Conservation (phyloP, 1,139 yeast species). For the Kazachstania sp. region DNA sequence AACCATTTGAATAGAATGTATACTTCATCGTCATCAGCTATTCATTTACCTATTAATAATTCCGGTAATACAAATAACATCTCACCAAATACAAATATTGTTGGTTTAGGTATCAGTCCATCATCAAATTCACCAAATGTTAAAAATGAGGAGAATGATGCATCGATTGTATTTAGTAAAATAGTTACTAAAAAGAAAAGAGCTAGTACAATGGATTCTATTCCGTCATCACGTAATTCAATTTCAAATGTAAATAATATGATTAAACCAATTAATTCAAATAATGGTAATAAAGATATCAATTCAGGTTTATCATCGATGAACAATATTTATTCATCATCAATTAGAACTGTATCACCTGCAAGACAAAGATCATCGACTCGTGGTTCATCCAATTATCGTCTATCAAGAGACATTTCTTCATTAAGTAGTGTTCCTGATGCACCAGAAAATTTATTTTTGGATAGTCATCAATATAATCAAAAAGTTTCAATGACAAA, state of each 20-base stretch:
- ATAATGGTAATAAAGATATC: not conserved
- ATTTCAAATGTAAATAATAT: not conserved
- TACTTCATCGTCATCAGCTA: not conserved
- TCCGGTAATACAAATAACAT: not conserved
- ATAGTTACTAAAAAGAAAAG: slow-evolving; percentile 29
- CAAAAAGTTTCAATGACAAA: slow-evolving; percentile 1
- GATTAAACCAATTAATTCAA: not conserved
- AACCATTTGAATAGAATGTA: not conserved
- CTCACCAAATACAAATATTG: not conserved
- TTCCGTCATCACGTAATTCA: slow-evolving; percentile 15
- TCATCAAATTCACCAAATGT: not conserved
- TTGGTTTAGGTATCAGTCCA: slow-evolving; percentile 1
- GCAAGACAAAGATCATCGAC: slow-evolving; percentile 27
- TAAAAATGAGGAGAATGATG: slow-evolving; percentile 29
- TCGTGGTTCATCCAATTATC: slow-evolving; percentile 19
- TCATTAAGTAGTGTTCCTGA: slow-evolving; percentile 10
- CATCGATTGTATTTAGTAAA: slow-evolving; percentile 31
- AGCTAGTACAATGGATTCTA: slow-evolving; percentile 29
- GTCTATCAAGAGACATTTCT: slow-evolving; percentile 22
- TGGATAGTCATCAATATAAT: slow-evolving; percentile 15
- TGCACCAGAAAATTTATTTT: slow-evolving; percentile 6
- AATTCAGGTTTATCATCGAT: slow-evolving; percentile 9
- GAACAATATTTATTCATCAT: slow-evolving; percentile 24
- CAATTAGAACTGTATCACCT: slow-evolving; percentile 26
- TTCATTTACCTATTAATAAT: not conserved